Conservation (phyloP, 148 eudicot genomes). For the Euryodendron excelsum region DNA sequence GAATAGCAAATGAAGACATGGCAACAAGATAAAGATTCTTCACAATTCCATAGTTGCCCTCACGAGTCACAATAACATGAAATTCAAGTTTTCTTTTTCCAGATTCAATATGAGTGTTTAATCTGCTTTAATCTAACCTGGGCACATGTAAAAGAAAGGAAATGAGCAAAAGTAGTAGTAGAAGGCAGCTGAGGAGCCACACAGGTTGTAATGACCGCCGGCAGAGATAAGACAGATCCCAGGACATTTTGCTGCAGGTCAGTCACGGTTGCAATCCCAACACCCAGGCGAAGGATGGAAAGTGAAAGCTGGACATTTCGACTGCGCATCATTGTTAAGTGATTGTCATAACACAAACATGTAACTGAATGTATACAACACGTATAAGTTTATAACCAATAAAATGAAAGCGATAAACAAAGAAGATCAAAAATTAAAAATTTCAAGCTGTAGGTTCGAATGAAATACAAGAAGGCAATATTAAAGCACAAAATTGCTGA, state of each 20-base stretch:
- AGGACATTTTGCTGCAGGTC: slow-evolving; percentile 67
- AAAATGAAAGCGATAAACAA: background rate
- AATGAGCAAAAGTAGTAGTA: background rate
- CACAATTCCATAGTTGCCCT: background rate
- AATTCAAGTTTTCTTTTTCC: background rate
- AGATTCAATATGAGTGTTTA: background rate
- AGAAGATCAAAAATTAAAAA: too few relatives aligned
- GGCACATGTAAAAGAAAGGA: background rate
- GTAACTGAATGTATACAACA: too few relatives aligned
- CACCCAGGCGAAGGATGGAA: slow-evolving; percentile 55
- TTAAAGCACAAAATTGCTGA: background rate
- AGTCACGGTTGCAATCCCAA: slow-evolving; percentile 74
- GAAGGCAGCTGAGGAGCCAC: slow-evolving; percentile 45
- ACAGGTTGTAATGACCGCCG: slow-evolving; percentile 63
- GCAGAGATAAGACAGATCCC: slow-evolving; percentile 57
- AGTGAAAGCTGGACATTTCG: slow-evolving; percentile 59
- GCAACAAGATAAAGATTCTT: too few relatives aligned
- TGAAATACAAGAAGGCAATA: background rate
- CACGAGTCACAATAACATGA: background rate
- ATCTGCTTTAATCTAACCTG: background rate
- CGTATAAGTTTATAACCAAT: background rate
- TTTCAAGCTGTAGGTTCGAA: background rate
- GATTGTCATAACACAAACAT: slow-evolving; percentile 13
- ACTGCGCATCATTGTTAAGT: slow-evolving; percentile 29
- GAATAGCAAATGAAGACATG: too few relatives aligned